phyloP scores from a whole-genome alignment of 1,284 basidiomycete genomes.

The Boletellus deceptivus region DNA sequence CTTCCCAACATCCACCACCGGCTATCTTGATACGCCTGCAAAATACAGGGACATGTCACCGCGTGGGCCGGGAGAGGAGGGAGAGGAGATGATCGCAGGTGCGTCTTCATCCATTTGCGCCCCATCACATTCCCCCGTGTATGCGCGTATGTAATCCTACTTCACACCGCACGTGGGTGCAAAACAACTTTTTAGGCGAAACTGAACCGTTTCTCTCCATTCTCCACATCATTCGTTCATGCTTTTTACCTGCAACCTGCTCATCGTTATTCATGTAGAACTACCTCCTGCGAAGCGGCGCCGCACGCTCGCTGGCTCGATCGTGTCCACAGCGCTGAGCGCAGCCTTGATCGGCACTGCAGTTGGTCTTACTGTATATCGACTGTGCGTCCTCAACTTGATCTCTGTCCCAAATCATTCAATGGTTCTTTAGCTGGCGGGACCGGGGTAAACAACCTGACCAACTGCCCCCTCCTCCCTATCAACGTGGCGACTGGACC shows the following conservation, averaged over 20 bases:
- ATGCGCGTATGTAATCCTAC: constrained; percentile 22
- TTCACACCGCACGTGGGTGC: constrained; percentile 21
- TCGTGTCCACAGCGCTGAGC: constrained; percentile 75
- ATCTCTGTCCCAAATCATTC: not conserved
- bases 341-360: constrained; percentile 80
- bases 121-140: constrained; percentile 9
- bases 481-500: constrained; percentile 61
- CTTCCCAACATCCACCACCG: constrained; percentile 50
- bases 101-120: constrained; percentile 22
- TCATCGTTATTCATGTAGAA: constrained; percentile 46
- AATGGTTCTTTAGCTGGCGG: constrained; percentile 47
- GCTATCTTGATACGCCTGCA: constrained; percentile 64
- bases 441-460: constrained; percentile 60
- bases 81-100: constrained; percentile 51
- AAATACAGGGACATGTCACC: constrained; percentile 55
- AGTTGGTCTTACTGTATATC: constrained; percentile 78
- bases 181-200: constrained; percentile 9
- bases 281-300: constrained; percentile 57
- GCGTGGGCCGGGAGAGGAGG: constrained; percentile 35
- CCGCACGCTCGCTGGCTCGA: constrained; percentile 69
- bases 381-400: constrained; percentile 54
- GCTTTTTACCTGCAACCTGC: constrained; percentile 31
- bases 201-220: constrained; percentile 15
- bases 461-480: constrained; percentile 51
- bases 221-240: constrained; percentile 28